phyloP scores from a whole-genome alignment of 208 protist genomes.

The Crithidia bombi region DNA sequence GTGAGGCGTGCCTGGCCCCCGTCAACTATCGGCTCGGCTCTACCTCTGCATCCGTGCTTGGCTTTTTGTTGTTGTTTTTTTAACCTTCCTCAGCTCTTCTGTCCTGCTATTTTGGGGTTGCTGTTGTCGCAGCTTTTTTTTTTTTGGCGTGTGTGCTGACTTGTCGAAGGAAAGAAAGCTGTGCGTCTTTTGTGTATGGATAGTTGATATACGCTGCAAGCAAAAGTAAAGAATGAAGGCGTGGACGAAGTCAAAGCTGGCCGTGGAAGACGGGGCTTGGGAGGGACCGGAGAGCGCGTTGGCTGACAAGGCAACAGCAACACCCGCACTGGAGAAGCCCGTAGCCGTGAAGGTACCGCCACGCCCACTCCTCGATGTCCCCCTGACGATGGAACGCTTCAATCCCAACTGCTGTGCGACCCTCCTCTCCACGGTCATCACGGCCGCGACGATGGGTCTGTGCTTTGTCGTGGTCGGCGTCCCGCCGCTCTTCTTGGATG shows the following conservation, averaged over 20 bases:
- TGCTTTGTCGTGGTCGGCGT: constrained; percentile 51
- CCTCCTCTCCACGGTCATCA: constrained; percentile 29
- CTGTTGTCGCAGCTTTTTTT: too few species aligned
- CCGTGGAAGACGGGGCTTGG: too few species aligned
- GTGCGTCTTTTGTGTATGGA: neutral
- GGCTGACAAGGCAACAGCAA: neutral
- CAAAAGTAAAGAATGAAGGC: neutral
- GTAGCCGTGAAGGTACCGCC: constrained; percentile 15
- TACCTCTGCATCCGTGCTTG: too few species aligned
- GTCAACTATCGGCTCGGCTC: too few species aligned
- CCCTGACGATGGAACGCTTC: neutral
- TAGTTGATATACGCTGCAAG: neutral
- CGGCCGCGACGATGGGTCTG: constrained; percentile 31
- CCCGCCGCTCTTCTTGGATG: constrained; percentile 49
- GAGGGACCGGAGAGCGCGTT: neutral
- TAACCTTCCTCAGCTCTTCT: too few species aligned
- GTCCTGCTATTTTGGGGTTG: too few species aligned
- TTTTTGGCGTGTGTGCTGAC: too few species aligned
- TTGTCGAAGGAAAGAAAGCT: neutral
- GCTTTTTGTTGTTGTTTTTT: too few species aligned
- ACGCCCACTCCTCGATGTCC: constrained; percentile 13
- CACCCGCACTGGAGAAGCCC: constrained; percentile 3
- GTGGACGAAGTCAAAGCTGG: neutral
- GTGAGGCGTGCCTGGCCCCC: too few species aligned
- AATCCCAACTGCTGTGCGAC: constrained; percentile 24